Conservation (phyloP, 805 yeast genomes). For the Candida odintsovae region DNA sequence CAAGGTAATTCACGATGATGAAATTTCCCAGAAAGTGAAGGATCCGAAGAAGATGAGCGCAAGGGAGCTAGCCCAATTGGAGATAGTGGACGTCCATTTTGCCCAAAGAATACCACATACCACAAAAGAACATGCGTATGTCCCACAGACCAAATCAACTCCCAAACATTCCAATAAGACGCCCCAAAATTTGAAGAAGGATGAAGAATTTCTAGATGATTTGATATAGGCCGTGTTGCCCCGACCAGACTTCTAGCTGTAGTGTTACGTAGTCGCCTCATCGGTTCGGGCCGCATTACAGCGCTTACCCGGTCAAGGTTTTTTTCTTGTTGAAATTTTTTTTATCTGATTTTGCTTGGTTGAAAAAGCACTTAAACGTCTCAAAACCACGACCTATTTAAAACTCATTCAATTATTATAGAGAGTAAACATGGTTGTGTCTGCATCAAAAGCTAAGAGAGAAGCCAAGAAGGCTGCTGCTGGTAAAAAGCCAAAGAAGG, state of each 20-base stretch:
- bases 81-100: constrained; percentile 5
- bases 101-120: constrained; percentile 1
- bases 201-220: constrained; percentile 22
- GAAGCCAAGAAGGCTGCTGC: constrained; percentile 93
- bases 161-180: constrained; percentile 6
- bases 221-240: constrained; percentile 4
- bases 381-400: background rate
- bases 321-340: background rate
- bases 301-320: background rate
- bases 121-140: background rate
- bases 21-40: constrained; percentile 1
- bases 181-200: constrained; percentile 13
- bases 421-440: constrained; percentile 28
- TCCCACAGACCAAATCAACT: background rate
- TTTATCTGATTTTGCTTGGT: background rate
- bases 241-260: background rate
- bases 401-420: background rate
- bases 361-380: background rate
- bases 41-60: constrained; percentile 2
- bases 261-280: background rate
- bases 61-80: constrained; percentile 11
- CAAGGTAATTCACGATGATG: constrained; percentile 6
- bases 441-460: constrained; percentile 97
- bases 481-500: constrained; percentile 63
- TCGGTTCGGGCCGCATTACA: background rate